A percentile compares a stretch with the other conserved stretches of the same genome.
Evolutionary conservation across 805 yeast species (phyloP).

Genomic region (Candida patagonica): DNA sequence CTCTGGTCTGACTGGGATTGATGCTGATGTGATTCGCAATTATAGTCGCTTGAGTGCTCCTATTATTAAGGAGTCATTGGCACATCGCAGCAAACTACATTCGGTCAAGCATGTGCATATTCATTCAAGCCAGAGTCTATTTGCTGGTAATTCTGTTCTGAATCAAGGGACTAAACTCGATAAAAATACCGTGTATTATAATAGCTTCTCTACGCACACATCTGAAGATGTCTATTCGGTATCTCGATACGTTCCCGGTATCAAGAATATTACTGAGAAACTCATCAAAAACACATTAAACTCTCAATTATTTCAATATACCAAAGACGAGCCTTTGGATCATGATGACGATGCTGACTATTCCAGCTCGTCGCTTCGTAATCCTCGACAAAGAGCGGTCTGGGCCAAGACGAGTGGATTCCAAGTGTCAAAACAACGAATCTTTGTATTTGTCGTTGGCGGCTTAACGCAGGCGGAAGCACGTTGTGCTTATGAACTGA

Average conservation of each 20-base stretch:
- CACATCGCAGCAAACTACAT: conserved; percentile 11
- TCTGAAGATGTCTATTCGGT: conserved; percentile 25
- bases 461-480: conserved; percentile 81
- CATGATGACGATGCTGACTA: conserved; percentile 26
- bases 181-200: background rate
- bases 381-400: conserved; percentile 62
- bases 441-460: conserved; percentile 79
- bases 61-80: conserved; percentile 36
- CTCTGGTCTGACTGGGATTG: conserved; percentile 32
- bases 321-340: conserved; percentile 54
- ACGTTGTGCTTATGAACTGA: conserved; percentile 63
- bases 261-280: conserved; percentile 48
- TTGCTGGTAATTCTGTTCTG: background rate
- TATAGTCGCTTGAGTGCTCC: conserved; percentile 51
- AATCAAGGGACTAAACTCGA: background rate
- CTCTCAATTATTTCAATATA: conserved; percentile 58
- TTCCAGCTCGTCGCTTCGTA: conserved; percentile 50
- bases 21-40: conserved; percentile 47
- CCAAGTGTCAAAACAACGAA: conserved; percentile 48
- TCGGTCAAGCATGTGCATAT: background rate
- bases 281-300: conserved; percentile 42
- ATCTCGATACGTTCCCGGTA: conserved; percentile 62
- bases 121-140: background rate
- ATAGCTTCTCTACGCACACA: conserved; percentile 9
- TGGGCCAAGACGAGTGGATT: conserved; percentile 50